These are phyloP conservation scores for Blastobotrys serpentis DNA, from an alignment of 1,139 yeast species.

Conservation along the genomic window DNA sequence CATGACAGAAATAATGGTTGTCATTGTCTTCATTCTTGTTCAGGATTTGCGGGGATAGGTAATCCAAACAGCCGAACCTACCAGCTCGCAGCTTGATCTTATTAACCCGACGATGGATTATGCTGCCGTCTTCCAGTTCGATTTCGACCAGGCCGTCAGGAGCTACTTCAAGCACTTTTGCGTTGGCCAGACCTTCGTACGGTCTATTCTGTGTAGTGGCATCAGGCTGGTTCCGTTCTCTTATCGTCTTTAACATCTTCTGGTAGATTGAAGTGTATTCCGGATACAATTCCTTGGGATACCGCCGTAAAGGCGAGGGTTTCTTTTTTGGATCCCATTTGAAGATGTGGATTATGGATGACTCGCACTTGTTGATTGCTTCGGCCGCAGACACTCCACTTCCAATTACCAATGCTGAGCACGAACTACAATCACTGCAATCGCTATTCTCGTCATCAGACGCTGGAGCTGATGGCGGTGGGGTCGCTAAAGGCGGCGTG, in stretches of 20 bases:
- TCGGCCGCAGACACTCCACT: constrained; percentile 42
- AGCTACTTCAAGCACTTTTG: constrained; percentile 25
- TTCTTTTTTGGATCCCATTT: constrained; percentile 31
- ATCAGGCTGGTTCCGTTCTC: constrained; percentile 6
- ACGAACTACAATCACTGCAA: no score
- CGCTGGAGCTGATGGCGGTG: constrained; percentile 18
- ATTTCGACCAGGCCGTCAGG: constrained; percentile 27
- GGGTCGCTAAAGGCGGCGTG: constrained; percentile 23
- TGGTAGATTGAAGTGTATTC: constrained; percentile 35
- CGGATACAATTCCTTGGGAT: constrained; percentile 37
- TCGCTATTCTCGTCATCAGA: background rate
- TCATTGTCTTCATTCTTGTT: constrained; percentile 1
- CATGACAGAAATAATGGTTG: background rate
- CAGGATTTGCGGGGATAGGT: constrained; percentile 20
- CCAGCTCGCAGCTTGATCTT: constrained; percentile 32
- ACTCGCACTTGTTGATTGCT: constrained; percentile 26
- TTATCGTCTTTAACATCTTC: constrained; percentile 28
- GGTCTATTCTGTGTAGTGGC: constrained; percentile 2
- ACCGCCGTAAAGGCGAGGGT: constrained; percentile 34
- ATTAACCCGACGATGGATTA: constrained; percentile 20
- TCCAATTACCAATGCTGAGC: constrained; percentile 35
- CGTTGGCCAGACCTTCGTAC: constrained; percentile 36
- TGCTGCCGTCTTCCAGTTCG: constrained; percentile 22
- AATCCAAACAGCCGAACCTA: constrained; percentile 33
- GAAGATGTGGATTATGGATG: constrained; percentile 32